Evolutionary conservation across 257 asterid genomes (phyloP).

Genomic region (Petrea volubilis): DNA sequence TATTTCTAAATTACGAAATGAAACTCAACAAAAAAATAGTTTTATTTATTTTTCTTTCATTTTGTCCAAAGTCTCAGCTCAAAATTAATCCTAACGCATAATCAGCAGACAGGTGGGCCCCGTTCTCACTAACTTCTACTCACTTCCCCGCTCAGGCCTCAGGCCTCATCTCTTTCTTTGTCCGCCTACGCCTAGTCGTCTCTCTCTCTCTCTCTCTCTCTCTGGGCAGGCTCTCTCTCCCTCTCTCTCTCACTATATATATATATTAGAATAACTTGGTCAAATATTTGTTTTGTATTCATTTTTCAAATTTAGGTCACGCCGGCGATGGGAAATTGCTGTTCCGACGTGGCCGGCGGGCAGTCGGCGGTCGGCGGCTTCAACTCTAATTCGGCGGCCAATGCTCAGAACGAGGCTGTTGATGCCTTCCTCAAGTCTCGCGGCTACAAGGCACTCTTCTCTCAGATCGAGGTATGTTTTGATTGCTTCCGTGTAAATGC

Average conservation of each 20-base stretch:
- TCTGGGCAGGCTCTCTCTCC: slow-evolving; percentile 8
- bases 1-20: no score
- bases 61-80: not conserved
- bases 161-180: not conserved
- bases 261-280: not conserved
- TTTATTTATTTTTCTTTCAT: no score
- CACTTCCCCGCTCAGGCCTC: slow-evolving; percentile 22
- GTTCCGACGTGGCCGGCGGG: slow-evolving; percentile 85
- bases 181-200: not conserved
- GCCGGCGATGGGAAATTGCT: slow-evolving; percentile 92
- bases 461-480: slow-evolving; percentile 89
- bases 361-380: slow-evolving; percentile 84
- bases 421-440: slow-evolving; percentile 86
- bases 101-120: slow-evolving; percentile 25
- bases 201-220: slow-evolving; percentile 24
- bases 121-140: slow-evolving; percentile 17
- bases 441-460: slow-evolving; percentile 74
- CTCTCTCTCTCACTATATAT: slow-evolving; percentile 16
- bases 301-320: not conserved
- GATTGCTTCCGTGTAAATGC: not conserved
- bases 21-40: no score
- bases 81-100: not conserved
- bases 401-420: slow-evolving; percentile 72
- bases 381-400: slow-evolving; percentile 38
- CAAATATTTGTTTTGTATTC: not conserved